Evolutionary conservation across 2,329 filamentous ascomycete genomes (phyloP), one percentile per base, ranked within the genome.

Genomic region (Paraphaeosphaeria sporulosa): DNA sequence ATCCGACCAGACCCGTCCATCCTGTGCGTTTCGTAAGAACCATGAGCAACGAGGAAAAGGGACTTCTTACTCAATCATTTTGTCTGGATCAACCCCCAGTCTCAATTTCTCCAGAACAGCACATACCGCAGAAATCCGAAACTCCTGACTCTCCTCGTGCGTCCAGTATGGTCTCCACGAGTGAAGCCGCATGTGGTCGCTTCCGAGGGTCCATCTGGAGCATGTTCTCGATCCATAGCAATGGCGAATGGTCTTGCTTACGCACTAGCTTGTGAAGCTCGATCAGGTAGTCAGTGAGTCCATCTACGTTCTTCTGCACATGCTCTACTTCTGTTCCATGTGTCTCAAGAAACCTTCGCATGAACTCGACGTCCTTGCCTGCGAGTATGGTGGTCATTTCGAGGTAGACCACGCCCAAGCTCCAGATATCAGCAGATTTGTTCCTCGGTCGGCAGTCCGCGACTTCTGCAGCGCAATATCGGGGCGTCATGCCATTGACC

Each of bases 391-490:
- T 19, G 5, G 3, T 1, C 25, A 49, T 49, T 53, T 69, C 64
- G 32, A 69, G 40, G 21, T 64, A 69, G 15, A 69, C 60, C 17
- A 60, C 55, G 12, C 66, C 65, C 27, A 69, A 50, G 49, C 60
- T 64, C 64, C 64, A 69, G 17, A 69, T 59, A 44, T 69, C 63
- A 34, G 63, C 63, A 23, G 13, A 54, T 27, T 52, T 64, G 38
- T 67, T 64, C 15, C 63, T 55, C 34, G 63, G 53, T 53, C 56
- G 52, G 6, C 58, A 17, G 12, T 53, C 40, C 49, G 63, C 58
- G 5, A 67, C 60, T 34, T 66, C 64, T 17, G 66, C 64, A 36
- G 66, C 64, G 40, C 63, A 67, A 40, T 69, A 69, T 52, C 54
- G 59, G 21, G 50, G 51, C 2, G 61, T 69, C 56, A 60, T 58